Base-by-base conservation (phyloP, 495 filamentous ascomycete genomes). In the Xylaria telfairii region DNA sequence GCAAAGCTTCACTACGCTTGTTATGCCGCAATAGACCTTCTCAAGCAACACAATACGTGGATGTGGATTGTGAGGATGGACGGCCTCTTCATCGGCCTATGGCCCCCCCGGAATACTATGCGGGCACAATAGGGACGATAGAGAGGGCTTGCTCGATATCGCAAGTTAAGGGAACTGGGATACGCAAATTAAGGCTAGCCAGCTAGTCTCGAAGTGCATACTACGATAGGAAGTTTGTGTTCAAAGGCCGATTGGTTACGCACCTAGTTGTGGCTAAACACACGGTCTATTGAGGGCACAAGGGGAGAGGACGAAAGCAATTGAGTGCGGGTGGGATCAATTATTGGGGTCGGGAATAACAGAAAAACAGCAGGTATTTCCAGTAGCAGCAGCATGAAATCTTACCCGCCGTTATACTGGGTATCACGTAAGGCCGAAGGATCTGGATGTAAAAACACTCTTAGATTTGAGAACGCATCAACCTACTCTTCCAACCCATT, bases 341-440 rank as follows among this genome's bases (percentile, higher is more conserved):
- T 59, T 42, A 28, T 28, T 21, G 34, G 62, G 15, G 19, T 2
- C 34, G 34, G 64, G 13, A 26, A 39, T 49, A 21, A 47, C 8
- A 42, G 42, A 28, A 28, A 46, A 15, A 8, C 34, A n/a, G 37
- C 34, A 62, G 32, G 13, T 44, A 9, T 30, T 41, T 9, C 19
- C 4, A 34, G 19, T 2, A 13, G 9, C 32, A 32, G 12, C n/a
- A 19, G 46, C 30, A 24, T 15, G 7, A 4, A 30, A 54, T 54
- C n/a, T 9, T 32, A 42, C 59, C 13, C n/a, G 30, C 32, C 30
- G n/a, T 53, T 8, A 6, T 34, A 37, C 30, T 24, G 1, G 24
- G n/a, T 54, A 53, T 41, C 32, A 54, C 64, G 47, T 66, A 66
- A 66, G 47, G 47, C 7, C 21, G 21, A 24, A 37, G 19, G 28